Evolutionary conservation across 768 basidiomycete species (phyloP).

Genomic region (Lentinula guzmanii): DNA sequence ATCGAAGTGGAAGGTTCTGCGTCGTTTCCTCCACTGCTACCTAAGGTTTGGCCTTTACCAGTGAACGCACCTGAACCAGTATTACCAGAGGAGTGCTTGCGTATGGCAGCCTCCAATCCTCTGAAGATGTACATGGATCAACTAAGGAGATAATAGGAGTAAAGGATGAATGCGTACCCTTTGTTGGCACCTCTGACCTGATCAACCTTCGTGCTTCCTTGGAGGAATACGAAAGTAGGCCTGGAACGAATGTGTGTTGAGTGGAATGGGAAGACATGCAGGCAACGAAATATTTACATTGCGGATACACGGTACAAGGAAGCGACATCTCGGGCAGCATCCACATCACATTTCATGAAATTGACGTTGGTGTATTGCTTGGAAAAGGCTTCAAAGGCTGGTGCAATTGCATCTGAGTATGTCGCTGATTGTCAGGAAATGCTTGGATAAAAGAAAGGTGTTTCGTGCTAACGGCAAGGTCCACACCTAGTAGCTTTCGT

Average conservation of each 20-base stretch:
- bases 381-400: conserved; percentile 63
- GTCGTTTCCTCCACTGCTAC: conserved; percentile 30
- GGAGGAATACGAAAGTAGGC: conserved; percentile 82
- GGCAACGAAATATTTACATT: conserved; percentile 44
- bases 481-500: conserved; percentile 55
- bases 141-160: background rate
- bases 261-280: background rate
- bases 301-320: conserved; percentile 56
- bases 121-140: conserved; percentile 26
- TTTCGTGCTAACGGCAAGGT: conserved; percentile 55
- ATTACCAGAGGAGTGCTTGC: conserved; percentile 39
- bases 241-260: conserved; percentile 25
- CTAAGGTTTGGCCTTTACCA: conserved; percentile 72
- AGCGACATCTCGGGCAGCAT: conserved; percentile 66
- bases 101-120: conserved; percentile 53
- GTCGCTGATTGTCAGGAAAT: background rate
- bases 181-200: conserved; percentile 68
- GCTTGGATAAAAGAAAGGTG: too few relatives aligned
- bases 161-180: conserved; percentile 33
- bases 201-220: conserved; percentile 60
- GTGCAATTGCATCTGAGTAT: conserved; percentile 32
- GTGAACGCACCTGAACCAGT: conserved; percentile 45
- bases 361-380: conserved; percentile 64
- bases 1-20: conserved; percentile 19
- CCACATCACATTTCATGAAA: conserved; percentile 83